Base-by-base conservation (phyloP, 106 monocot genomes). In the Posidonia australis region DNA sequence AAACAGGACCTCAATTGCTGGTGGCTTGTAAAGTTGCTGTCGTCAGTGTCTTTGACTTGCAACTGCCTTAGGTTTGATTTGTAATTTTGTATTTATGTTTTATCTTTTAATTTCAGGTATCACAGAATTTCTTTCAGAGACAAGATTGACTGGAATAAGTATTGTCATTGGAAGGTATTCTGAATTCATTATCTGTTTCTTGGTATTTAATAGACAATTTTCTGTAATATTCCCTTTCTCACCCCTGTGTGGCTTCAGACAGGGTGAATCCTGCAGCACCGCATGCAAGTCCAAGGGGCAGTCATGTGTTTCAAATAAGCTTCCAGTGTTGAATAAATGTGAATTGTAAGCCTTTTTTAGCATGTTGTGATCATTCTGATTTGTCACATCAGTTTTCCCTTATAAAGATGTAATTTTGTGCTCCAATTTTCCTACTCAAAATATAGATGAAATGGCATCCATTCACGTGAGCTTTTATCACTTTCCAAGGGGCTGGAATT, bases 251-350 rank as follows among this genome's bases (percentile, higher is more conserved):
- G 36, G 14, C 24, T 56, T n/a, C 48, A 74, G 74, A 17, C 76
- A 60, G 45, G 94, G 94, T 46, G 86, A 96, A 51, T 87, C 90
- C 23, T 96, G 94, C 76, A 77, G 76, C 31, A 72, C 74, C 17
- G 86, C 68, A 29, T 96, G 94, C 82, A 80, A 72, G 27, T 80
- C 69, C 26, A 87, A 74, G 70, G 84, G 84, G n/a, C 80, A 80
- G 55, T 87, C 84, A 62, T 96, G 94, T 72, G 90, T 96, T 51
- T 78, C 90, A 45, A 90, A 76, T 71, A 84, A 77, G 75, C 90
- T 96, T 66, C 67, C 55, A 46, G 58, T 90, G 18, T 68, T 96
- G 41, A 90, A 96, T 63, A 82, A 75, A 72, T 96, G 94, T 63
- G 86, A 90, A 63, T n/a, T 67, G 94, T 96, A 96, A 96, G 90